Percentiles rank a stretch among this genome's conserved stretches.
Conservation (phyloP, 768 basidiomycete species). For the Amyloporia xantha region DNA sequence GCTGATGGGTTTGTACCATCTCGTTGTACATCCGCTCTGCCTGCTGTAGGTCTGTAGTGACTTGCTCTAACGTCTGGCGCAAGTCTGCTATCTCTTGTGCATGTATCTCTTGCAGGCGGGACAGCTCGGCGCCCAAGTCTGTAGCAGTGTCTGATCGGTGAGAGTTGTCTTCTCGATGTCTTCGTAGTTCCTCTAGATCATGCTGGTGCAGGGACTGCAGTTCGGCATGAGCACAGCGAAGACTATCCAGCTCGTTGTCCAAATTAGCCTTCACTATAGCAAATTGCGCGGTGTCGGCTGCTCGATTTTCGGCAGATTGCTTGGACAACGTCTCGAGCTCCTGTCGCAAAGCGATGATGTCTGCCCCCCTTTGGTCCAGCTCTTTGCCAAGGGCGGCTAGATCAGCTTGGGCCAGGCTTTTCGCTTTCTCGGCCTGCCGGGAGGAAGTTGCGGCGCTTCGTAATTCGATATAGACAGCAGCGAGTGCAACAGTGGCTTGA, state of each 20-base stretch:
- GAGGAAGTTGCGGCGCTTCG: background rate
- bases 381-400: background rate
- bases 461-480: constrained; percentile 6
- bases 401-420: background rate
- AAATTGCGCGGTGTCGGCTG: constrained; percentile 8
- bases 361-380: background rate
- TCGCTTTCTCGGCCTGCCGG: constrained; percentile 7
- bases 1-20: constrained; percentile 9
- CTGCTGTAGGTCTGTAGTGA: constrained; percentile 15
- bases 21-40: constrained; percentile 8
- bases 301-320: background rate
- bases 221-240: constrained; percentile 12
- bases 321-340: constrained; percentile 4
- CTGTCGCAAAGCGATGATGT: constrained; percentile 1
- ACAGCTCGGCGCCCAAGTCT: constrained; percentile 9
- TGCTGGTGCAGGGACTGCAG: constrained; percentile 9
- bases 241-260: constrained; percentile 6
- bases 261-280: background rate
- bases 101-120: constrained; percentile 4
- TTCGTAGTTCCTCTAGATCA: constrained; percentile 11
- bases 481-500: background rate
- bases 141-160: constrained; percentile 9
- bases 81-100: constrained; percentile 9
- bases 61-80: constrained; percentile 12
- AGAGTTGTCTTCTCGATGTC: constrained; percentile 10